Conservation (phyloP, 352 stramenopile species). For the Phytophthora aleatoria region DNA sequence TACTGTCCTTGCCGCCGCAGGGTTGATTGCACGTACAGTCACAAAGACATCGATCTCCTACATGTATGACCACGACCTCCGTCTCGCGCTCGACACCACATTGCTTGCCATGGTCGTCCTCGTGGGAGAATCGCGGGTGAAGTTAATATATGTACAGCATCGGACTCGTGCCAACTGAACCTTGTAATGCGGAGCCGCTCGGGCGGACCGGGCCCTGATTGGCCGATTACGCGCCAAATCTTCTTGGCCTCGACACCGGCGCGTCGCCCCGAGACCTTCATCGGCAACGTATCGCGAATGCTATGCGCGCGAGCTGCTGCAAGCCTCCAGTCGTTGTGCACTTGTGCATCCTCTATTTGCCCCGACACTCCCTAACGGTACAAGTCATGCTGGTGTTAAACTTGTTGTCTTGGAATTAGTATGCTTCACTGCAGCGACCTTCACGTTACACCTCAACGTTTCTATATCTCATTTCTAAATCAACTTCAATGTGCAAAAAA, state of each 20-base stretch:
- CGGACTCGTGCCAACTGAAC: slow-evolving; percentile 6
- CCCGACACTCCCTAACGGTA: no score
- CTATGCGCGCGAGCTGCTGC: slow-evolving; percentile 8
- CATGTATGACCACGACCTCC: not conserved
- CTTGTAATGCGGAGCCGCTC: slow-evolving; percentile 3
- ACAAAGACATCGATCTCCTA: slow-evolving; percentile 18
- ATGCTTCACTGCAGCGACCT: not conserved
- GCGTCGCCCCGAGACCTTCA: slow-evolving; percentile 19
- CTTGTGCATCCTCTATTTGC: not conserved
- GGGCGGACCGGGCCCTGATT: slow-evolving; percentile 9
- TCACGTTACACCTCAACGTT: not conserved
- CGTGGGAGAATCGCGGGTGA: slow-evolving; percentile 1
- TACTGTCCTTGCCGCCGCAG: not conserved
- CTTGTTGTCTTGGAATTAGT: slow-evolving; percentile 5
- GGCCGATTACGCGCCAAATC: slow-evolving; percentile 12
- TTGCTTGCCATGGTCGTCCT: not conserved
- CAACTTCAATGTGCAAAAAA: not conserved
- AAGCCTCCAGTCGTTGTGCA: not conserved
- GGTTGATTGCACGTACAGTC: slow-evolving; percentile 24
- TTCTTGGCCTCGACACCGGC: slow-evolving; percentile 15
- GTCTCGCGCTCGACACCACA: slow-evolving; percentile 4
- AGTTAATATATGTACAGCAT: not conserved
- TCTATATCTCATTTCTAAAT: slow-evolving; percentile 8
- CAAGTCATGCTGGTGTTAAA: no score
- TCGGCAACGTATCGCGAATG: slow-evolving; percentile 11